phyloP scores from a whole-genome alignment of 2,329 filamentous ascomycete genomes.

The Diaporthe aspalathi region DNA sequence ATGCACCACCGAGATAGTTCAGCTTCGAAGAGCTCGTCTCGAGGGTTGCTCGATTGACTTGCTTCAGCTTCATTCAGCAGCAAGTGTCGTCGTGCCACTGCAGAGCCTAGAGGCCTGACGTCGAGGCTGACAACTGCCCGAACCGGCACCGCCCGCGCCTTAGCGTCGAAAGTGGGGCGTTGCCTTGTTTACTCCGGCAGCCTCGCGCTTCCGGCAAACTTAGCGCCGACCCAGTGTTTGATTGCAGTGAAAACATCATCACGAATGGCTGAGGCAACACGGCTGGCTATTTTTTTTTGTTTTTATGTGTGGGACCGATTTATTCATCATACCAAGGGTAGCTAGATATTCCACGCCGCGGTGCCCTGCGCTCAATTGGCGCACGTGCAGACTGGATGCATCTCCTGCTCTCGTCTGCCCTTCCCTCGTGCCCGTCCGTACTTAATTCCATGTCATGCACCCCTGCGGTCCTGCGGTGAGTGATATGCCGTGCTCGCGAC shows the following conservation, averaged over 20 bases:
- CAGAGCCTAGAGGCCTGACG: no score
- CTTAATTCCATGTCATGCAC: no score
- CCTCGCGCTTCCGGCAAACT: neutral
- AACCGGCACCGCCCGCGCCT: neutral
- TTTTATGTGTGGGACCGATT: no score
- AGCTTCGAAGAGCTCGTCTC: neutral
- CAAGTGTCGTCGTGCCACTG: no score
- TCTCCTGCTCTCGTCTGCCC: no score
- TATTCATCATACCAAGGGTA: neutral
- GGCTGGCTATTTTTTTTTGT: accelerated
- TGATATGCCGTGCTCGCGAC: neutral
- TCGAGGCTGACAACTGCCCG: constrained; percentile 28
- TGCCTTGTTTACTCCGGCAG: neutral
- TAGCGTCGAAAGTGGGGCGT: neutral
- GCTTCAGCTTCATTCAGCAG: no score
- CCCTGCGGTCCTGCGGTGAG: no score
- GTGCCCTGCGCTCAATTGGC: neutral
- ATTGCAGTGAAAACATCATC: neutral
- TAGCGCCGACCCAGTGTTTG: neutral
- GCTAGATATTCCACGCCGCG: neutral
- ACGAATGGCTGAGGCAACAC: neutral
- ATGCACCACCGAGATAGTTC: no score
- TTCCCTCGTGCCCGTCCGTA: no score
- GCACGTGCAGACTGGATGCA: neutral
- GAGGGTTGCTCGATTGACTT: no score